These are phyloP conservation scores for Nannizzia gypsea DNA, from an alignment of 2,329 filamentous ascomycete species.

Conservation along the genomic window DNA sequence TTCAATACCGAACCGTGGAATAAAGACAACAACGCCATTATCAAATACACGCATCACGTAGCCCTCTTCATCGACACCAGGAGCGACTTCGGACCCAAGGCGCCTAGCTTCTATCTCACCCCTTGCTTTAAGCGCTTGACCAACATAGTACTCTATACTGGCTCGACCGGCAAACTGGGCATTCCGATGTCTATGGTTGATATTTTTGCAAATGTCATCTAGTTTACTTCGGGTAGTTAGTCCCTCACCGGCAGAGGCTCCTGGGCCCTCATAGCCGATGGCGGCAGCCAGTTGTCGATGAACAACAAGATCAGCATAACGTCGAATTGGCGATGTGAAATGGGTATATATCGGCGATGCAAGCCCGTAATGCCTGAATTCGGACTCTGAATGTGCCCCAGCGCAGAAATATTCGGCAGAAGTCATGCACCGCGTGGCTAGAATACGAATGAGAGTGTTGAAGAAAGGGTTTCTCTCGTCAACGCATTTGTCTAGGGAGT, in stretches of 20 bases:
- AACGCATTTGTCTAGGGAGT: constrained; percentile 75
- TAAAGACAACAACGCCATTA: constrained; percentile 94
- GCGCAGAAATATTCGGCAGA: constrained; percentile 97
- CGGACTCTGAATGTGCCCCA: constrained; percentile 80
- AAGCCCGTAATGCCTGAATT: constrained; percentile 94
- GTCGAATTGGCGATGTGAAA: constrained; percentile 92
- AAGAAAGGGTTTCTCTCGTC: constrained; percentile 82
- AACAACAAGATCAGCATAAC: constrained; percentile 91
- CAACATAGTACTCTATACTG: constrained; percentile 94
- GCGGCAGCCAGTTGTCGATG: constrained; percentile 91
- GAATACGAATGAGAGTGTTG: constrained; percentile 94
- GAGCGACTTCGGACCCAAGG: constrained; percentile 6
- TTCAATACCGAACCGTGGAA: constrained; percentile 92
- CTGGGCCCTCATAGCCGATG: constrained; percentile 63
- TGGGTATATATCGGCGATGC: constrained; percentile 97
- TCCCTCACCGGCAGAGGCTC: constrained; percentile 61
- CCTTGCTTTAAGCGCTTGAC: constrained; percentile 76
- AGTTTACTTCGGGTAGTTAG: constrained; percentile 73
- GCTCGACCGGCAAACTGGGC: constrained; percentile 90
- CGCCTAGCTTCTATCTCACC: constrained; percentile 34
- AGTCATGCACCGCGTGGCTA: constrained; percentile 98
- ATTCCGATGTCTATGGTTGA: constrained; percentile 94
- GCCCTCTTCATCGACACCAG: constrained; percentile 63
- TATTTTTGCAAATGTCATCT: constrained; percentile 92
- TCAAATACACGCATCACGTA: constrained; percentile 97